Evolutionary conservation across 208 protist genomes (phyloP).

Genomic region (Strigomonas galati): DNA sequence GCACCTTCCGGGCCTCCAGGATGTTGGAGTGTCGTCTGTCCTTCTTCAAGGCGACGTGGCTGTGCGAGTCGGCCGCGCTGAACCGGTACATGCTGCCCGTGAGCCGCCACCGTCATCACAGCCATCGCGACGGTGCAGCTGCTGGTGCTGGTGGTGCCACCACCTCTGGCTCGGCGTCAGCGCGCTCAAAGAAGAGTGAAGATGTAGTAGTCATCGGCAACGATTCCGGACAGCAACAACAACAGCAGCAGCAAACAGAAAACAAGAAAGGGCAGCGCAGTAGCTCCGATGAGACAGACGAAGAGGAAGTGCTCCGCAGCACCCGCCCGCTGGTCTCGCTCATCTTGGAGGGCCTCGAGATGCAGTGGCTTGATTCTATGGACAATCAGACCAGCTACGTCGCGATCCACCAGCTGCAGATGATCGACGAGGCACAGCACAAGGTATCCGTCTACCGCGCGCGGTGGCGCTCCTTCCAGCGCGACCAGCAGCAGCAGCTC

Average conservation of each 20-base stretch:
- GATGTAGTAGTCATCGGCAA: neutral
- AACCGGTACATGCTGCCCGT: neutral
- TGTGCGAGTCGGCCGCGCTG: slow-evolving; percentile 19
- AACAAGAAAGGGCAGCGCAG: too few relatives aligned
- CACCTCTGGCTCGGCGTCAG: neutral
- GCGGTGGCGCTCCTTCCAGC: slow-evolving; percentile 5
- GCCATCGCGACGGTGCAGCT: neutral
- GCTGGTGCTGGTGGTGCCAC: neutral
- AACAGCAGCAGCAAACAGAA: too few relatives aligned
- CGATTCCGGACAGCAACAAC: neutral
- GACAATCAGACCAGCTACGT: slow-evolving; percentile 47
- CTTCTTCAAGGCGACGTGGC: slow-evolving; percentile 45
- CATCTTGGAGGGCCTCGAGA: slow-evolving; percentile 40
- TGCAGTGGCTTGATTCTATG: slow-evolving; percentile 46
- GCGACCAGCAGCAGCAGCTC: neutral
- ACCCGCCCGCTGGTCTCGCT: slow-evolving; percentile 33
- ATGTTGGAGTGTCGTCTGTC: slow-evolving; percentile 33
- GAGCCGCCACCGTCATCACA: neutral
- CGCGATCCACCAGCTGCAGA: slow-evolving; percentile 56
- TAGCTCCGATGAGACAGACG: neutral
- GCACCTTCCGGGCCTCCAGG: slow-evolving; percentile 38
- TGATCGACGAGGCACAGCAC: slow-evolving; percentile 45
- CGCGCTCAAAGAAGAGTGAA: neutral
- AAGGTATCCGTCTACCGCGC: slow-evolving; percentile 56
- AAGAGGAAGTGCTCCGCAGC: neutral